phyloP scores from a whole-genome alignment of 1,284 basidiomycete species.

The Naganishia albida region DNA sequence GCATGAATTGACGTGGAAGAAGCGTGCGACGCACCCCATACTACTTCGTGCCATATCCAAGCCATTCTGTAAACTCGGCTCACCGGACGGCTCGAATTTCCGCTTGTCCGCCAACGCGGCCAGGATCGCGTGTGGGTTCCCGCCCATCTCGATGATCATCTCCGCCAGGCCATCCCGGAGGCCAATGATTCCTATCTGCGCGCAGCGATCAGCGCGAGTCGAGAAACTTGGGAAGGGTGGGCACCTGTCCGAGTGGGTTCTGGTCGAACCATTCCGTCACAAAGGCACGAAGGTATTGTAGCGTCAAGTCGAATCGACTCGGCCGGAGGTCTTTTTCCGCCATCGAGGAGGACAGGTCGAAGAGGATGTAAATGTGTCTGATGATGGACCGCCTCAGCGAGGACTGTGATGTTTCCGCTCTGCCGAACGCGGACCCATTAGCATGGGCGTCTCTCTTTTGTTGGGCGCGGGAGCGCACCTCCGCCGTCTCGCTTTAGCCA shows the following conservation, averaged over 20 bases:
- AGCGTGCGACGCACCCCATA: constrained; percentile 67
- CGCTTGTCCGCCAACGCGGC: constrained; percentile 81
- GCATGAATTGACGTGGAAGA: not conserved
- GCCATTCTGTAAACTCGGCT: constrained; percentile 94
- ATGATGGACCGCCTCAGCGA: constrained; percentile 95
- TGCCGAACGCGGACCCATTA: constrained; percentile 34
- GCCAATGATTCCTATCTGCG: constrained; percentile 75
- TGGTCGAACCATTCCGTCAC: constrained; percentile 98
- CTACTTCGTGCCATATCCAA: constrained; percentile 90
- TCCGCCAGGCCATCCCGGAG: constrained; percentile 87
- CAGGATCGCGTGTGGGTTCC: constrained; percentile 91
- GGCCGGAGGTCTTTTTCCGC: constrained; percentile 93
- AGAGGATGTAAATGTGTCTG: constrained; percentile 83
- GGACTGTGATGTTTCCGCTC: constrained; percentile 66
- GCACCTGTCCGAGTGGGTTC: constrained; percentile 88
- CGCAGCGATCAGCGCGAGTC: not conserved
- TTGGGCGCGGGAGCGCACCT: constrained; percentile 59
- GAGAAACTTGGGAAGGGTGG: not conserved
- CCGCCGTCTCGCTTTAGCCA: constrained; percentile 80
- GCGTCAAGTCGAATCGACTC: constrained; percentile 81
- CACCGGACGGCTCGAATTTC: constrained; percentile 83
- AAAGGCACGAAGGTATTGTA: constrained; percentile 88
- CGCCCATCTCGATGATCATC: constrained; percentile 82
- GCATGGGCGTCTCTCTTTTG: not conserved
- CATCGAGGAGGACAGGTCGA: constrained; percentile 92